Base-by-base conservation (phyloP, 495 filamentous ascomycete genomes). In the Tuber melanosporum region DNA sequence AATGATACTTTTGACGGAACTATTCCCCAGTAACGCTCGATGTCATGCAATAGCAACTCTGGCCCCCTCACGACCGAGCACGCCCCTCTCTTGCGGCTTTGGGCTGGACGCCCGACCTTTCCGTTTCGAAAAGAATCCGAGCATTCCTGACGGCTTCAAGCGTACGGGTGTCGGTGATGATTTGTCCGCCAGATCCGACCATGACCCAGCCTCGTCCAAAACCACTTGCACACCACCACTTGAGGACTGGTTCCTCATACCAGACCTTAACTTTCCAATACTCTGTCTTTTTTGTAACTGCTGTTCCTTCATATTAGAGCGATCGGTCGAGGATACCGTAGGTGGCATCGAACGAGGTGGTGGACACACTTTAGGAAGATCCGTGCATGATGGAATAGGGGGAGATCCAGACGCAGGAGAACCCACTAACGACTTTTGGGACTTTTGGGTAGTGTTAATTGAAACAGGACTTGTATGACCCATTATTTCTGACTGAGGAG, bases 31-130 rank as follows among this genome's bases (percentile, higher is more conserved):
- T 1, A 32, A 15, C 45, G 22, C 10, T 12, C 8, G 70, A 47
- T 43, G 22, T 81, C 47, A 81, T 9, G 79, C 72, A 72, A 93
- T 88, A 52, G 93, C 87, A 44, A 93, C 91, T 81, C 95, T 88
- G 32, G 95, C 94, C 10, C 95, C 95, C 83, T 99, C 95, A 82
- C 97, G 97, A 74, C 95, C 96, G 77, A 99, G 83, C 71, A 99
- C 94, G 72, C 95, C 95, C 26, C 93, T 87, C 83, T 99, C 95
- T 84, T 93, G 93, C 69, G 94, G 94, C 85, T 97, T 97, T 14
- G 95, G 95, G 83, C 94, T 97, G 82, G 92, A 89, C 71, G 94
- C 93, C 62, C 95, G 88, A 8, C 94, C 94, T 87, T 92, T 97
- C 86, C 95, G 96, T 75, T 94, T 87, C 52, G 87, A 91, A 74